Base-by-base conservation (phyloP, 2,329 filamentous ascomycete genomes). In the Rugonectria rugulosa region DNA sequence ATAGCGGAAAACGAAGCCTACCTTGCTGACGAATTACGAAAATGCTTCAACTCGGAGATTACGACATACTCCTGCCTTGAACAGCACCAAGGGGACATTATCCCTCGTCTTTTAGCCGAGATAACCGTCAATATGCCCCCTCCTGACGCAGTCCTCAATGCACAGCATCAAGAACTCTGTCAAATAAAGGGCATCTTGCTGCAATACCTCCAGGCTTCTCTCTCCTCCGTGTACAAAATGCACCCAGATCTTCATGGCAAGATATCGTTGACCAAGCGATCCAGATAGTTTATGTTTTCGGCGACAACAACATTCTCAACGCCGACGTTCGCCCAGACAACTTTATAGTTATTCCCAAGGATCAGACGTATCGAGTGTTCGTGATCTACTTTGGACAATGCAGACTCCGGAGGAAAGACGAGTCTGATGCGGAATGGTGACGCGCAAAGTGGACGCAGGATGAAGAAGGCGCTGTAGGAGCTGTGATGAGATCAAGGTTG, bases 311-410 rank as follows among this genome's bases (percentile, higher is more conserved):
- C 2, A 59, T 70, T 14, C 43, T 69, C 41, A 69, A 70, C 38
- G 14, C 4, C 0, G 66, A 70, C 17, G 56, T 66, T 11, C 59
- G 63, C 2, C 62, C 54, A 1, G 61, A 56, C 11, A 70, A 68
- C 32, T 68, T 70, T 6, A 53, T 70, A 1, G 45, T 66, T 15
- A 32, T 55, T 5, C 37, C 36, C 2, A 46, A 23, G 10, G 17
- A 20, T 2, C 37, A 3, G 0, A 14, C 12, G 5, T 65, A 59
- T 23, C 49, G 37, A 1, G 62, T 68, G 7, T 64, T 56, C n/a
- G 69, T 68, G 63, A 59, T 67, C 27, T 65, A 70, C 32, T 70
- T 70, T 58, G 68, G 57, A 0, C 55, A 52, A 15, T 59, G 53
- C 38, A 55, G 65, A 19, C 9, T 68, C 2, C 61, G 64, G 6